Conservation (phyloP, 306 rosid genomes). For the Cucurbita ficifolia region DNA sequence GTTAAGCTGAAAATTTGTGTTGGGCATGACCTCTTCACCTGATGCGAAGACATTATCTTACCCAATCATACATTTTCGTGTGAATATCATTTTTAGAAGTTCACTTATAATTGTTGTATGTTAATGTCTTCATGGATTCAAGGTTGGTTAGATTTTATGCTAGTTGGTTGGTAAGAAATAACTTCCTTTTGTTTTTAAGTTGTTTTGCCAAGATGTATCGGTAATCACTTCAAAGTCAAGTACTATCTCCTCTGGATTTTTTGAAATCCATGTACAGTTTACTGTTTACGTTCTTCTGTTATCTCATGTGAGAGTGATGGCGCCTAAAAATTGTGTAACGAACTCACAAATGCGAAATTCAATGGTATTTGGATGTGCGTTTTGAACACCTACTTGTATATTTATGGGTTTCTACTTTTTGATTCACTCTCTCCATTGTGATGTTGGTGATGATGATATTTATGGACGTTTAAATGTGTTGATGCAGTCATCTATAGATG, state of each 20-base stretch:
- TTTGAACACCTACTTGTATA: neutral
- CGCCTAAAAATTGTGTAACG: neutral
- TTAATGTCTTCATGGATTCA: neutral
- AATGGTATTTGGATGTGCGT: neutral
- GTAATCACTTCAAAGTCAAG: neutral
- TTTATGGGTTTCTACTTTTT: neutral
- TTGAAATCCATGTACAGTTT: neutral
- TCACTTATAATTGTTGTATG: neutral
- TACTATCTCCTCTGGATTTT: neutral
- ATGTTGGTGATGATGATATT: neutral
- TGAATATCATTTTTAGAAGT: neutral
- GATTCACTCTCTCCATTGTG: neutral
- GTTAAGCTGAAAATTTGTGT: neutral
- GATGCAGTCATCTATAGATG: slow-evolving; percentile 71
- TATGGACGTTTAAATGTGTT: slow-evolving; percentile 10
- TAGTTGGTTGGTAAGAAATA: neutral
- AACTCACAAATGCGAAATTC: neutral
- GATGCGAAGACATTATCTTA: neutral
- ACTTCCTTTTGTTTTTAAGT: neutral
- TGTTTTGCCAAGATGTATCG: neutral
- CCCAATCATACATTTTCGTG: neutral
- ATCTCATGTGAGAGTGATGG: neutral
- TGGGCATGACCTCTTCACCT: neutral
- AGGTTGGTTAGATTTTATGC: neutral
- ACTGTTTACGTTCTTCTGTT: neutral